Evolutionary conservation across 352 stramenopile genomes (phyloP).

Genomic region (Phytophthora cactorum): DNA sequence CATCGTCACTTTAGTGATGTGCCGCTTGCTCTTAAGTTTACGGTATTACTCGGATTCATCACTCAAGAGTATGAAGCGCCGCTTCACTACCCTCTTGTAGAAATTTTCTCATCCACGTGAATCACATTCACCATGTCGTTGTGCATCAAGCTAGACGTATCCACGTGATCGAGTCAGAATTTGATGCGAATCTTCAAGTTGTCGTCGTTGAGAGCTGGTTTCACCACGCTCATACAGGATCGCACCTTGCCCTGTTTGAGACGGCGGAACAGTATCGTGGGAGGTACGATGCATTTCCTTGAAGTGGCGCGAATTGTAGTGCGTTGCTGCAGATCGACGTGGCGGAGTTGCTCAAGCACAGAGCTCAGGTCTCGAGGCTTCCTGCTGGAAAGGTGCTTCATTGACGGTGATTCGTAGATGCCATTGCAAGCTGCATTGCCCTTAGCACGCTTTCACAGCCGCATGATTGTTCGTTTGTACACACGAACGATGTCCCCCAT

Average conservation of each 20-base stretch:
- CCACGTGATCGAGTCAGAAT: no score
- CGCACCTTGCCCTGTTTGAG: background rate
- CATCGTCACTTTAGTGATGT: constrained; percentile 2
- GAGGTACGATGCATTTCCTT: background rate
- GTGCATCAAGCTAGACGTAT: no score
- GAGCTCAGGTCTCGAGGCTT: background rate
- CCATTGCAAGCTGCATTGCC: background rate
- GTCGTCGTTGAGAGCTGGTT: no score
- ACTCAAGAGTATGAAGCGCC: background rate
- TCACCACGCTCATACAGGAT: background rate
- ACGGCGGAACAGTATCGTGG: background rate
- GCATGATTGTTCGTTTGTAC: background rate
- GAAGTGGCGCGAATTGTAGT: background rate
- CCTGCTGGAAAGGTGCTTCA: background rate
- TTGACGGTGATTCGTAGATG: background rate
- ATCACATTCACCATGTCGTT: background rate
- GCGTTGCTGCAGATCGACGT: background rate
- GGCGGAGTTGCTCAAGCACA: background rate
- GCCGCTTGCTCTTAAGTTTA: constrained; percentile 1
- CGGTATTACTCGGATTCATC: background rate
- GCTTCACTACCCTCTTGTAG: background rate
- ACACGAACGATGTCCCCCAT: background rate
- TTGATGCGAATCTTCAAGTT: no score
- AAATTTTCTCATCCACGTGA: constrained; percentile 6
- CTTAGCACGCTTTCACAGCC: background rate